These are phyloP conservation scores for Yamadazyma phyllophila DNA, from an alignment of 805 yeast genomes.

Conservation along the genomic window DNA sequence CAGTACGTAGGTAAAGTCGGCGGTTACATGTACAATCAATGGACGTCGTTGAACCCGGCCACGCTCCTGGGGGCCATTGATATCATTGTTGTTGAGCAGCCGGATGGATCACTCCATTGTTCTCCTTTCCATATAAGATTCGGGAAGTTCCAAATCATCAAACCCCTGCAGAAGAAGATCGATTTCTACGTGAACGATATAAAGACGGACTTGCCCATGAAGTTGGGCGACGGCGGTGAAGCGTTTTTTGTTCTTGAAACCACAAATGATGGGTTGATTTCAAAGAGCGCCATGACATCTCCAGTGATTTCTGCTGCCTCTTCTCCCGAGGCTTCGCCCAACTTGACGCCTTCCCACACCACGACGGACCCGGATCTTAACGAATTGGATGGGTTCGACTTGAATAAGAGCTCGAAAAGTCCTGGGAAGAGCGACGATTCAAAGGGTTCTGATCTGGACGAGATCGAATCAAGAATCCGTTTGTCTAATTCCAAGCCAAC, in stretches of 20 bases:
- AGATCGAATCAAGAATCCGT: slow-evolving; percentile 27
- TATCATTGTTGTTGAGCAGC: slow-evolving; percentile 89
- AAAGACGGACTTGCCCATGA: slow-evolving; percentile 86
- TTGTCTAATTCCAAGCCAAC: slow-evolving; percentile 18
- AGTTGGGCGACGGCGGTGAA: slow-evolving; percentile 95
- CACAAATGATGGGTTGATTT: slow-evolving; percentile 58
- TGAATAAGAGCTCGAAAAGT: slow-evolving; percentile 17
- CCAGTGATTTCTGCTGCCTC: slow-evolving; percentile 72
- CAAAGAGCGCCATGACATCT: slow-evolving; percentile 76
- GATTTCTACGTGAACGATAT: slow-evolving; percentile 83
- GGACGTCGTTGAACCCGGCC: slow-evolving; percentile 96
- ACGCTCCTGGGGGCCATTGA: slow-evolving; percentile 97
- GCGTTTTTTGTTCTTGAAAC: slow-evolving; percentile 97
- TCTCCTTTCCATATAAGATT: slow-evolving; percentile 97
- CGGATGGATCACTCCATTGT: slow-evolving; percentile 75
- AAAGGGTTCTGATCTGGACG: no score
- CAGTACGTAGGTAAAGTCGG: slow-evolving; percentile 96
- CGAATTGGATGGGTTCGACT: slow-evolving; percentile 37
- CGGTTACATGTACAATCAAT: slow-evolving; percentile 91
- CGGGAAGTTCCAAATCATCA: slow-evolving; percentile 87
- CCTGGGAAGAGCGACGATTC: neutral
- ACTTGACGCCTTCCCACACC: slow-evolving; percentile 17
- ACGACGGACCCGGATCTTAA: slow-evolving; percentile 13
- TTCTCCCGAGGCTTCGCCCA: slow-evolving; percentile 54
- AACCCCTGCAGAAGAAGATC: slow-evolving; percentile 94